Percentiles rank a stretch among this genome's conserved stretches.
phyloP scores from a whole-genome alignment of 345 rosid species.

The Odontarrhena argentea region DNA sequence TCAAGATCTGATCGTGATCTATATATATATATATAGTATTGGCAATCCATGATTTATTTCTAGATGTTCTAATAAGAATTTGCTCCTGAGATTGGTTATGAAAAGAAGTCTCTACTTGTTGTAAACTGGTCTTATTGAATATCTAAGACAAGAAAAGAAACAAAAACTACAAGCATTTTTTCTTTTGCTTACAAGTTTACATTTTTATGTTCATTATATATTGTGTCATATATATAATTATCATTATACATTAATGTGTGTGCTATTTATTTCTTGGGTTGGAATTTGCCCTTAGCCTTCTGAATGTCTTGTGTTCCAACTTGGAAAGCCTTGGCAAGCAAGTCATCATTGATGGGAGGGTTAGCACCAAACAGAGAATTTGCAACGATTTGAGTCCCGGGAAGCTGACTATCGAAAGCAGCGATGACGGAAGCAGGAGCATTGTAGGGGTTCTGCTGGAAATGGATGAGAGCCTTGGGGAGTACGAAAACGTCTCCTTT shows the following conservation, averaged over 20 bases:
- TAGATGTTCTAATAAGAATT: neutral
- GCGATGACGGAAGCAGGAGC: constrained; percentile 52
- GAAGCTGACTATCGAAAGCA: constrained; percentile 63
- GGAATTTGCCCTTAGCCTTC: constrained; percentile 51
- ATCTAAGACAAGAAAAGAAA: constrained; percentile 24
- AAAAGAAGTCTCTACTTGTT: constrained; percentile 12
- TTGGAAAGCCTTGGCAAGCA: constrained; percentile 56
- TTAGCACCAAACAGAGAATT: constrained; percentile 48
- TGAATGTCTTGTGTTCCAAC: constrained; percentile 43
- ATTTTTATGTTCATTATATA: constrained; percentile 7
- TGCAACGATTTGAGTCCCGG: constrained; percentile 55
- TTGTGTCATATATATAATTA: neutral
- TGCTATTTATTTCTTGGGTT: constrained; percentile 46
- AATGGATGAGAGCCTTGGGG: constrained; percentile 61
- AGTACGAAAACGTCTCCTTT: constrained; percentile 60
- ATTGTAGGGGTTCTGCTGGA: constrained; percentile 51
- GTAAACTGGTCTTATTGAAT: constrained; percentile 26
- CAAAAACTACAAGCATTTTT: constrained; percentile 19
- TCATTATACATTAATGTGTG: neutral
- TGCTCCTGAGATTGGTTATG: constrained; percentile 3
- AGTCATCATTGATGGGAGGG: constrained; percentile 52
- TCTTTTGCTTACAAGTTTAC: constrained; percentile 28
- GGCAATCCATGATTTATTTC: constrained; percentile 6
- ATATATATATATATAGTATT: neutral
- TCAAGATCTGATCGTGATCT: neutral